Base-by-base conservation (phyloP, 208 protist genomes). In the Trypanosoma scelopori region DNA sequence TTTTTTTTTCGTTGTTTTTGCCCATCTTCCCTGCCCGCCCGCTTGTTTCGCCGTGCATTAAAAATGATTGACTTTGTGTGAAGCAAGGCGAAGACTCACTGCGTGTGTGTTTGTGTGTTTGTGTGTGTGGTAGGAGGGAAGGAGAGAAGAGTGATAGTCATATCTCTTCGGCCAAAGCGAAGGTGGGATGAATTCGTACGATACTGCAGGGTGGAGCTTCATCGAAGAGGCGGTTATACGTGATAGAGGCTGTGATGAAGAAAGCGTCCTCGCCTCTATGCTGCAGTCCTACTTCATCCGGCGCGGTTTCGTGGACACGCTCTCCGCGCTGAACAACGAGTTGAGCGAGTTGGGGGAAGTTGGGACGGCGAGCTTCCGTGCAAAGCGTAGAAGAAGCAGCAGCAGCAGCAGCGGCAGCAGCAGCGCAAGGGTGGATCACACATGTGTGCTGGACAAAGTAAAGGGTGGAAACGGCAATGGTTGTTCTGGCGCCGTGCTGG, bases 221-320 rank as follows among this genome's bases (percentile, higher is more conserved):
- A 75, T 93, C 48, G 87, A 93, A 71, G 82, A 89, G 63, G 84
- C 84, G 1, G 84, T 87, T 25, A 79, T 87, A 18, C 69, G 67
- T n/a, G 84, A 90, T 59, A 70, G 69, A 5, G 78, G 76, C 3
- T 77, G 77, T 27, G 76, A 92, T 41, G 87, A 93, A 49, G 82
- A 93, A 71, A 55, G 45, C 27, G 59, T 69, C n/a, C 50, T 93
- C 27, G 50, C 72, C 5, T 63, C 76, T 22, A 79, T 93, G 56
- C 57, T 91, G 27, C 84, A 81, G 32, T 88, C 87, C 9, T 89
- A 91, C 56, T 71, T 93, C 4, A 65, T 76, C 15, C 67, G 82
- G 1, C 73, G 76, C n/a, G 87, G 87, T 3, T 68, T 91, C 32
- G 67, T 82, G 1, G 78, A 88, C 49, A 86, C 87, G 0, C 71